phyloP scores from a whole-genome alignment of 1,139 yeast species.

The Diutina sp. region DNA sequence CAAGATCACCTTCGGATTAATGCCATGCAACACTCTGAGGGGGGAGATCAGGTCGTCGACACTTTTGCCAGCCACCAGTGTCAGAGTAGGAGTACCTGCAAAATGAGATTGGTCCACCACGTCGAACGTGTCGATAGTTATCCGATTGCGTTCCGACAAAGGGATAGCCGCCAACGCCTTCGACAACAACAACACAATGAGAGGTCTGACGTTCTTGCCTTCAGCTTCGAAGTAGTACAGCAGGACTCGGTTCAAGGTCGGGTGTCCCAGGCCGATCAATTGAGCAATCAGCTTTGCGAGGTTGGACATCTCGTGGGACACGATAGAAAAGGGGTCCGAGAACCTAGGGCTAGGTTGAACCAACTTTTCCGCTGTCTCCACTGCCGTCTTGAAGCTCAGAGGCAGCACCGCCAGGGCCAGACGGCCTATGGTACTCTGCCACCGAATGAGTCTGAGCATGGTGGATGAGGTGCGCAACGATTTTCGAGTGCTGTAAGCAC shows the following conservation, averaged over 20 bases:
- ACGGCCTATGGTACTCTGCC: not conserved
- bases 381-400: slow-evolving; percentile 35
- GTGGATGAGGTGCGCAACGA: not conserved
- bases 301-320: slow-evolving; percentile 89
- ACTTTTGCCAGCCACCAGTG: slow-evolving; percentile 32
- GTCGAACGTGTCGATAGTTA: slow-evolving; percentile 46
- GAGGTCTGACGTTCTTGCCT: slow-evolving; percentile 91
- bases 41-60: slow-evolving; percentile 64
- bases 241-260: slow-evolving; percentile 79
- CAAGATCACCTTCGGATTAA: slow-evolving; percentile 65
- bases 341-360: slow-evolving; percentile 57
- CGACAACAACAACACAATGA: slow-evolving; percentile 71
- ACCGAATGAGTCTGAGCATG: not conserved
- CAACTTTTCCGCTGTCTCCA: slow-evolving; percentile 66
- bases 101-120: slow-evolving; percentile 53
- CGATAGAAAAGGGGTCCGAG: slow-evolving; percentile 78
- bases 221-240: slow-evolving; percentile 92
- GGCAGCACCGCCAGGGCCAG: not conserved
- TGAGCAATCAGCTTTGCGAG: slow-evolving; percentile 79
- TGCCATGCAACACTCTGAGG: slow-evolving; percentile 71
- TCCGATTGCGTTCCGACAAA: slow-evolving; percentile 48
- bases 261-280: slow-evolving; percentile 87
- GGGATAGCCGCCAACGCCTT: slow-evolving; percentile 78
- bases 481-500: not conserved
- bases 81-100: slow-evolving; percentile 34